phyloP scores from a whole-genome alignment of 192 early-diverging fungal genomes.

The Geosiphon pyriformis region DNA sequence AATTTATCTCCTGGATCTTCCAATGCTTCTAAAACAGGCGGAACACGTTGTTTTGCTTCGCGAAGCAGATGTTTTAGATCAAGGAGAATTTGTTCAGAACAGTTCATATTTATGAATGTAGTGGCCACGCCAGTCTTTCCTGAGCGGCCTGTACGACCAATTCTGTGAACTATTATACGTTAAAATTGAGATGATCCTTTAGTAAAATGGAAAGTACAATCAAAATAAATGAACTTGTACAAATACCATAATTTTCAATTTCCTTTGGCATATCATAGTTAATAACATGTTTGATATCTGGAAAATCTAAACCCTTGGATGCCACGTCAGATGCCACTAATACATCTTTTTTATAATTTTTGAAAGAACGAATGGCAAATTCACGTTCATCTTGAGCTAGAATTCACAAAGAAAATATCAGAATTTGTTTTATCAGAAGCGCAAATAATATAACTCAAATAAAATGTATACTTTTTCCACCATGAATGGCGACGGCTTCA shows the following conservation, averaged over 20 bases:
- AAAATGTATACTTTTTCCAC: slow-evolving; percentile 64
- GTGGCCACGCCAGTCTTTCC: slow-evolving; percentile 96
- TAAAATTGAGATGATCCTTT: too few species aligned
- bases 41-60: slow-evolving; percentile 92
- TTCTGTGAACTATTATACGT: slow-evolving; percentile 69
- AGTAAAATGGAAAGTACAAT: too few species aligned
- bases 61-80: slow-evolving; percentile 89
- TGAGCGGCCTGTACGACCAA: slow-evolving; percentile 94
- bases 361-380: slow-evolving; percentile 89
- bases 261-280: slow-evolving; percentile 99
- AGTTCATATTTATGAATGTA: slow-evolving; percentile 92
- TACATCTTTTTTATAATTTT: slow-evolving; percentile 88
- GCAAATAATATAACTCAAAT: background rate
- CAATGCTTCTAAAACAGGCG: slow-evolving; percentile 76
- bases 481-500: slow-evolving; percentile 92
- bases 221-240: background rate
- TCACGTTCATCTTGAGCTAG: slow-evolving; percentile 94
- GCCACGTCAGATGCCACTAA: slow-evolving; percentile 97
- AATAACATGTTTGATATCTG: slow-evolving; percentile 95
- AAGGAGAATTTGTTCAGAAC: slow-evolving; percentile 87
- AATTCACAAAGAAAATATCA: slow-evolving; percentile 3
- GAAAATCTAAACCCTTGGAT: slow-evolving; percentile 93
- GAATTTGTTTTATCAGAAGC: background rate
- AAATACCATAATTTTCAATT: slow-evolving; percentile 94
- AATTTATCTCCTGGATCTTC: slow-evolving; percentile 88